phyloP scores from a whole-genome alignment of 495 filamentous ascomycete genomes.

The Xanthoparmelia taractica region DNA sequence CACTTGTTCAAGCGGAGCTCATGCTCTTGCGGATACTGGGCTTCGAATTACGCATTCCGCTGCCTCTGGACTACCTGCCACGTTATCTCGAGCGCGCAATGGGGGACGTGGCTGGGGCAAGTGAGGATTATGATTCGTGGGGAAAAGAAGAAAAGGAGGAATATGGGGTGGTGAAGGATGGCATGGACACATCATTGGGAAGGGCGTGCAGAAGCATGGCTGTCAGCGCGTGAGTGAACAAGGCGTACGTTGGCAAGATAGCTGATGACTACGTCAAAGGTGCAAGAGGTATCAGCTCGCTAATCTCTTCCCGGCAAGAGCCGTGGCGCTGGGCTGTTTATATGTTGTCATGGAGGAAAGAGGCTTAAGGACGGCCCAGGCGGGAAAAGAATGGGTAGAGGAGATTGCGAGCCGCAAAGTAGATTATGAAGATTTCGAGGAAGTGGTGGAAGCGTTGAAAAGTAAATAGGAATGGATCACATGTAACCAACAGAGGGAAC shows the following conservation, averaged over 20 bases:
- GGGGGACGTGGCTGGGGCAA: slow-evolving; percentile 21
- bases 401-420: slow-evolving; percentile 32
- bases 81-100: slow-evolving; percentile 35
- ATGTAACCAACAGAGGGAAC: neutral
- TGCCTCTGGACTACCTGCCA: slow-evolving; percentile 36
- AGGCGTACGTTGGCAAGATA: neutral
- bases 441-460: slow-evolving; percentile 26
- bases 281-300: slow-evolving; percentile 31
- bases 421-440: slow-evolving; percentile 36
- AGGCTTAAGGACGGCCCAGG: slow-evolving; percentile 20
- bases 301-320: slow-evolving; percentile 35
- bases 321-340: slow-evolving; percentile 35
- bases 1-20: slow-evolving; percentile 38
- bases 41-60: slow-evolving; percentile 36
- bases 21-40: slow-evolving; percentile 36
- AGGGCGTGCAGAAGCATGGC: slow-evolving; percentile 31
- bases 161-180: slow-evolving; percentile 31
- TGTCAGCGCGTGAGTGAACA: slow-evolving; percentile 26
- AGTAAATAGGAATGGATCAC: neutral
- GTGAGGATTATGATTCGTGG: slow-evolving; percentile 30
- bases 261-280: slow-evolving; percentile 15
- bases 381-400: slow-evolving; percentile 29
- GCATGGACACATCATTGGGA: slow-evolving; percentile 33
- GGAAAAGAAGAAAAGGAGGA: slow-evolving; percentile 34
- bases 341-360: slow-evolving; percentile 29